phyloP scores from a whole-genome alignment of 2,329 filamentous ascomycete genomes.

The Helotiales sp. region DNA sequence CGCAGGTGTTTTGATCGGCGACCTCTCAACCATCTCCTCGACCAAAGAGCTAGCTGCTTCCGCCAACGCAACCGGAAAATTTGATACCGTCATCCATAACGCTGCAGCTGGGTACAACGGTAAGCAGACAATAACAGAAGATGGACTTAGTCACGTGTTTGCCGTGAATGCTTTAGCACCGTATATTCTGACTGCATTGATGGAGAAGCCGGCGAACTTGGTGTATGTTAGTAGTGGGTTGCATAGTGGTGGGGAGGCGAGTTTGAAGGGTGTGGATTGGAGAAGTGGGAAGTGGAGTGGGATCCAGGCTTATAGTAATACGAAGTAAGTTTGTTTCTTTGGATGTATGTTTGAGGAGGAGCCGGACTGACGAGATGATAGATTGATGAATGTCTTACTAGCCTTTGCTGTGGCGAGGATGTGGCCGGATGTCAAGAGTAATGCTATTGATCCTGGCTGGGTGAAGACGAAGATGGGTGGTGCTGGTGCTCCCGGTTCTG shows the following conservation, averaged over 20 bases:
- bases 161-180: conserved; percentile 13
- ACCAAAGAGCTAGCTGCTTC: conserved; percentile 7
- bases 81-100: conserved; percentile 13
- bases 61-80: conserved; percentile 8
- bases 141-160: conserved; percentile 10
- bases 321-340: conserved; percentile 8
- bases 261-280: conserved; percentile 11
- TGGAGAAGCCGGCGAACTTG: conserved; percentile 9
- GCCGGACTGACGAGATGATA: not conserved
- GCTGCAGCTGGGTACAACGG: conserved; percentile 3
- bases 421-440: conserved; percentile 10
- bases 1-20: conserved; percentile 4
- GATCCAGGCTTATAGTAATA: conserved; percentile 13
- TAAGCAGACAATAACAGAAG: not conserved
- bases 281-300: conserved; percentile 9
- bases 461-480: conserved; percentile 14
- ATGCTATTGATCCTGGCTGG: conserved; percentile 11
- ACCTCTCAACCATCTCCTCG: conserved; percentile 8
- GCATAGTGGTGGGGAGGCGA: conserved; percentile 9
- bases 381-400: conserved; percentile 8
- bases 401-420: conserved; percentile 8
- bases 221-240: conserved; percentile 13
- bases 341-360: not conserved
- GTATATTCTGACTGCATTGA: conserved; percentile 12
- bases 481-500: conserved; percentile 2